Base-by-base conservation (phyloP, 192 early-diverging fungal species). In the Coemansia sp. region DNA sequence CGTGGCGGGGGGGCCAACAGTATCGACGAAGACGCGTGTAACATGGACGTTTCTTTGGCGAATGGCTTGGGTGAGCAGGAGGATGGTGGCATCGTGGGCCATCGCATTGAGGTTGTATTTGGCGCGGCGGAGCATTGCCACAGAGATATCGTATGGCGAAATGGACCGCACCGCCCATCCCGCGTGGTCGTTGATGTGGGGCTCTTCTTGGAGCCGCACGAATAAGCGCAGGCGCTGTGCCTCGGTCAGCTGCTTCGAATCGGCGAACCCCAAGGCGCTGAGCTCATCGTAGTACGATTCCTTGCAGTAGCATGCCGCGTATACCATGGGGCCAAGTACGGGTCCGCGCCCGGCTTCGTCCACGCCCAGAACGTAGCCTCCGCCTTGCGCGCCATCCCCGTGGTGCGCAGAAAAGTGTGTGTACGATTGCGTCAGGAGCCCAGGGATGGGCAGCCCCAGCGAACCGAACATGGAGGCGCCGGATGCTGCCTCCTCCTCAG, bases 311-410 rank as follows among this genome's bases (percentile, higher is more conserved):
- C 91, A 90, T n/a, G 92, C 81, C 1, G 93, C 93, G 75, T 98
- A 99, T 0, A 98, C 97, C 98, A 99, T 99, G 10, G 96, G 94
- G 1, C 94, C 94, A 0, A 98, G 86, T 0, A 98, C 97, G 8
- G 98, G 98, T 0, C 98, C 98, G 15, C 97, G 80, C 9, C 98
- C 98, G 24, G 98, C 98, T 64, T 99, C 98, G 71, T 99, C 98
- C 1, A 99, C 92, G 33, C 98, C 97, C 35, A 98, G 77, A 2
- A 93, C 85, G 66, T 86, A 91, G 24, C 68, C 68, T 6, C 66
- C 51, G 4, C 18, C 39, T 16, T 1, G 44, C 14, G 11, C n/a
- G 30, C 30, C 30, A 30, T 30, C 30, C 30, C 30, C 49, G 0
- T 41, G 23, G 23, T 63, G 66, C 1, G 58, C 59, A 2, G 81